Base-by-base conservation (phyloP, 1,139 yeast genomes). In the Candida sp. region DNA sequence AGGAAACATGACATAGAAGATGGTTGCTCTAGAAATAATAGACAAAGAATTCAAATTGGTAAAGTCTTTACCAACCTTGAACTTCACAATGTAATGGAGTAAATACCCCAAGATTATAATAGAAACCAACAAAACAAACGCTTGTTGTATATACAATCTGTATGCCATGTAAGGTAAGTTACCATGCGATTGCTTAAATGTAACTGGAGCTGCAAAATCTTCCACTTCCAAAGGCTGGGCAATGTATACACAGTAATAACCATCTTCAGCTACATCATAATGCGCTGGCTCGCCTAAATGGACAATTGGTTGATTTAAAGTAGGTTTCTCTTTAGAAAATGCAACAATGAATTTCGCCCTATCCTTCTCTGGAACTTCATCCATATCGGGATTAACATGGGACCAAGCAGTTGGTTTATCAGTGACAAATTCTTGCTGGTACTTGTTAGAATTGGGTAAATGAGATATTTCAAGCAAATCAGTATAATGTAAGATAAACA, bases 231-330 rank as follows among this genome's bases (percentile, higher is more conserved):
- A 39, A 3, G 64, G 60, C 5, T 63, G 61, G 4, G 67, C 69
- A 39, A 62, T 51, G 45, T 66, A 68, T 21, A 64, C 63, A 55
- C 74, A 69, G 46, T 68, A 69, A 15, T 58, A 45, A 1, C 75
- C 75, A 1, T 67, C 51, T 22, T 57, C 49, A 4, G 55, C 47
- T 5, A 63, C 59, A 1, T 47, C 38, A 38, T 58, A 57, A 1
- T 33, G 37, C 7, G 50, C 46, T 29, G 34, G 25, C 8, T 27
- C 25, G 3, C 30, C 39, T 9, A 11, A 19, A 11, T 15, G 15
- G 8, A 37, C 39, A 15, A 37, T 27, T 5, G 39, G 39, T 7
- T 37, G 23, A 21, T 37, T 37, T 33, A 15, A 37, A 3, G 46
- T 53, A 1, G 43, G 23, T 19, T 47, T 49, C 9, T 45, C 43